These are phyloP conservation scores for Fusarium luffae DNA, from an alignment of 2,329 filamentous ascomycete species.

Conservation along the genomic window DNA sequence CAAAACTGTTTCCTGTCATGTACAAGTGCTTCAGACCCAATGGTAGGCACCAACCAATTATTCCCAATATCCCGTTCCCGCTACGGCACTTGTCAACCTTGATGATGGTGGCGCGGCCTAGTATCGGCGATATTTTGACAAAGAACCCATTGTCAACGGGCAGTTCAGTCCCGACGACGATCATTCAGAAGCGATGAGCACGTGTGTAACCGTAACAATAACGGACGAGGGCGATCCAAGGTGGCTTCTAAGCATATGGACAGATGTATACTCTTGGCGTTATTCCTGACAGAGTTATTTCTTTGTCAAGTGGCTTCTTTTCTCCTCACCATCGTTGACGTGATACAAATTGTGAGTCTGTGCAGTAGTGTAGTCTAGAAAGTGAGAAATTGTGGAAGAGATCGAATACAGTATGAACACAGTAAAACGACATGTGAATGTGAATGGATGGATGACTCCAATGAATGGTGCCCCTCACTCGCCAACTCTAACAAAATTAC, in stretches of 20 bases:
- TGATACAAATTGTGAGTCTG: constrained; percentile 10
- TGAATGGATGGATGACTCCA: constrained; percentile 5
- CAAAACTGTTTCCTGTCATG: background rate
- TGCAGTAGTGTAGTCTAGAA: constrained; percentile 29
- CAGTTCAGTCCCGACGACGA: background rate
- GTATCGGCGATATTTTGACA: constrained; percentile 27
- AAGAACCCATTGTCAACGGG: constrained; percentile 2
- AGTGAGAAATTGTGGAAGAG: background rate
- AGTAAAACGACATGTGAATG: constrained; percentile 38
- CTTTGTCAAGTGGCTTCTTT: constrained; percentile 4
- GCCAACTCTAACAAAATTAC: constrained; percentile 22
- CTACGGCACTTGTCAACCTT: constrained; percentile 31
- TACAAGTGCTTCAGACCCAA: background rate
- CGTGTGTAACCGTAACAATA: constrained; percentile 10
- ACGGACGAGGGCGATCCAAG: constrained; percentile 12
- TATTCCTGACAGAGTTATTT: background rate
- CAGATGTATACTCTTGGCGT: background rate
- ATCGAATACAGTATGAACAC: constrained; percentile 25
- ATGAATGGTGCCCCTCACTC: background rate
- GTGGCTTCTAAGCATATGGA: background rate
- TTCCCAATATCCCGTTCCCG: constrained; percentile 4
- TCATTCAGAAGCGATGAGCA: background rate
- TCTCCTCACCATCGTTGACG: constrained; percentile 23
- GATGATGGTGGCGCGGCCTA: constrained; percentile 30
- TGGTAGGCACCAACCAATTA: background rate